phyloP scores from a whole-genome alignment of 345 rosid genomes.

The Theobroma cacao region DNA sequence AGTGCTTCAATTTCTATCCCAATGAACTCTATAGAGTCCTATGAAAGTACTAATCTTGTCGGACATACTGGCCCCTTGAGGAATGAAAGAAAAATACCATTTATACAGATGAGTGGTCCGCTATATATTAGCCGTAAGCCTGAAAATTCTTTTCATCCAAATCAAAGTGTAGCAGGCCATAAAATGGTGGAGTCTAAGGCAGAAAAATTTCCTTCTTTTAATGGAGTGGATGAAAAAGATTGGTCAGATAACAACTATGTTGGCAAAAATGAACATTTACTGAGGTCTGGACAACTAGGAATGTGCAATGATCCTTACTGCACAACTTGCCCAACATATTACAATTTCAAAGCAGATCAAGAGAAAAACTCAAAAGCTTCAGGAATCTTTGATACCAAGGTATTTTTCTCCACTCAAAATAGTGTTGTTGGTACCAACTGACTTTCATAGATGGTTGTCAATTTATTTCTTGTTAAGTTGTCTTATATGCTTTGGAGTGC shows the following conservation, averaged over 20 bases:
- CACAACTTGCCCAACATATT: slow-evolving; percentile 78
- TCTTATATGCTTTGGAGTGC: background rate
- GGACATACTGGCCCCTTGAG: slow-evolving; percentile 87
- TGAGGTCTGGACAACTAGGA: slow-evolving; percentile 83
- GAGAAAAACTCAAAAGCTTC: slow-evolving; percentile 42
- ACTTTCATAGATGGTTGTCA: background rate
- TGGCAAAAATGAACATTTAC: slow-evolving; percentile 61
- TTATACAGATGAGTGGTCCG: slow-evolving; percentile 74
- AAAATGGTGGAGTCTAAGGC: slow-evolving; percentile 28
- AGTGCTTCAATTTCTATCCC: slow-evolving; percentile 71
- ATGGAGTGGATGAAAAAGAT: slow-evolving; percentile 36
- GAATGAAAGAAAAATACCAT: slow-evolving; percentile 50
- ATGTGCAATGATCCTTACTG: slow-evolving; percentile 92
- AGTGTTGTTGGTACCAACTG: background rate
- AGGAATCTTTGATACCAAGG: slow-evolving; percentile 53
- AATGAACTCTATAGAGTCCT: slow-evolving; percentile 39
- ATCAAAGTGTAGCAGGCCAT: slow-evolving; percentile 22
- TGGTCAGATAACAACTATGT: slow-evolving; percentile 37
- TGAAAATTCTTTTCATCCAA: slow-evolving; percentile 28
- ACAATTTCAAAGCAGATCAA: slow-evolving; percentile 39
- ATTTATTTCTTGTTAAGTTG: background rate
- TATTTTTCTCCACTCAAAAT: slow-evolving; percentile 18
- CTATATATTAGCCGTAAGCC: slow-evolving; percentile 35
- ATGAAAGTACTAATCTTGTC: slow-evolving; percentile 39
- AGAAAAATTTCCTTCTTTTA: slow-evolving; percentile 42